Base-by-base conservation (phyloP, 495 filamentous ascomycete genomes). In the Rhizodiscina lignyota region DNA sequence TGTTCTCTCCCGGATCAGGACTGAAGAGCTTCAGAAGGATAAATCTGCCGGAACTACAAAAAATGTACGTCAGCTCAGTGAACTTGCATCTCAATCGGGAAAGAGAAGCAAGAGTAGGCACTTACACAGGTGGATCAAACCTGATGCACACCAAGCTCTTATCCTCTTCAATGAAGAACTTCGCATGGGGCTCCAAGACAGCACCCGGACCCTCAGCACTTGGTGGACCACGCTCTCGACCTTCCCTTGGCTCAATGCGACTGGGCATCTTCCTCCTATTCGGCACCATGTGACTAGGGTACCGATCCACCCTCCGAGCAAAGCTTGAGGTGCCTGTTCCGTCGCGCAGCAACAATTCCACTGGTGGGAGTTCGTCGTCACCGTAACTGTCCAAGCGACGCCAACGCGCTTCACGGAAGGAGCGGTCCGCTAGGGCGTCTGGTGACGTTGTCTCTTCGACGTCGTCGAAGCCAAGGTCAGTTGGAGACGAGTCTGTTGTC, bases 11-110 rank as follows among this genome's bases (percentile, higher is more conserved):
- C 15, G 64, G 63, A 30, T 62, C 61, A 5, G 83, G 77, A 52
- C 68, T 83, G 81, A 81, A 94, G 45, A 91, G 66, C 60, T 91
- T 91, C 41, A 94, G 60, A 27, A 92, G 49, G 36, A 94, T 76
- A 51, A 72, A 87, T 26, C 77, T 65, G 10, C 77, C 84, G 21
- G 69, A 71, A 6, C 71, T 76, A 38, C 34, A 24, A 27, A 30
- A 28, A n/a, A n/a, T n/a, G n/a, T n/a, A n/a, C n/a, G n/a, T n/a
- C n/a, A n/a, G n/a, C n/a, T n/a, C n/a, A n/a, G n/a, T n/a, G n/a
- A n/a, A n/a, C n/a, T n/a, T 13, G 12, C 6, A 10, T 18, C 21
- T 1, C 11, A 19, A 17, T 19, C 15, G 13, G 11, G 33, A 12
- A 18, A 8, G 21, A 41, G 21, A 35, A 17, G 35, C 17, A 31